Evolutionary conservation across 306 rosid genomes (phyloP).

Genomic region (Crotalaria pallida): DNA sequence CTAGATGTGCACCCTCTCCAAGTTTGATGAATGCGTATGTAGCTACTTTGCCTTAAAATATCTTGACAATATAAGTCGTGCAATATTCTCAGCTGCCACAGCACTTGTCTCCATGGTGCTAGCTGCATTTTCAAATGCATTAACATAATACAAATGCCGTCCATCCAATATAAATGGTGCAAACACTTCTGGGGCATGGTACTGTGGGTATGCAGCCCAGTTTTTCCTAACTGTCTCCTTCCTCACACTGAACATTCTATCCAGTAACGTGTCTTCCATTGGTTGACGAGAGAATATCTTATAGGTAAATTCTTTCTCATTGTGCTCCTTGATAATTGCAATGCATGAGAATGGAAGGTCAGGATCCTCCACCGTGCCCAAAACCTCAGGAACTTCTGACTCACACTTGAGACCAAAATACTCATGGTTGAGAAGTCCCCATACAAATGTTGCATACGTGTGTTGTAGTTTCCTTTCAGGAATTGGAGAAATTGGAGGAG

Average conservation of each 20-base stretch:
- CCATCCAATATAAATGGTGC: constrained; percentile 84
- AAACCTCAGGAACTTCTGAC: constrained; percentile 68
- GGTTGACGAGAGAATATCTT: constrained; percentile 89
- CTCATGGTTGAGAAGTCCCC: constrained; percentile 81
- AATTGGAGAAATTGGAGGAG: constrained; percentile 60
- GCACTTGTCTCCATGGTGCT: constrained; percentile 95
- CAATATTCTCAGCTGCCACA: constrained; percentile 86
- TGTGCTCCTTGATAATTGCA: constrained; percentile 70
- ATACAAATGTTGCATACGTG: constrained; percentile 75
- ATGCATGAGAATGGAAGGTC: constrained; percentile 75
- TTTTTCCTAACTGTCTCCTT: constrained; percentile 64
- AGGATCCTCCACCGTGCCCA: constrained; percentile 76
- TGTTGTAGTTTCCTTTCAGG: constrained; percentile 81
- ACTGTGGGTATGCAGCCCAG: constrained; percentile 93
- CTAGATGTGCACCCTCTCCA: constrained; percentile 43
- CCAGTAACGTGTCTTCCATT: constrained; percentile 55
- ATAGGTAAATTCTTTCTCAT: constrained; percentile 55
- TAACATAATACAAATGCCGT: constrained; percentile 75
- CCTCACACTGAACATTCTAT: constrained; percentile 71
- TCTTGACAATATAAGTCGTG: constrained; percentile 74
- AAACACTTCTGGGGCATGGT: constrained; percentile 78
- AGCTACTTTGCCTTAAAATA: constrained; percentile 36
- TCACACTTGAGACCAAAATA: constrained; percentile 60
- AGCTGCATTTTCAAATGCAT: constrained; percentile 96
- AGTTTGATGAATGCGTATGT: constrained; percentile 8